Evolutionary conservation across 352 stramenopile species (phyloP), one percentile per base, ranked within the genome.

Genomic region (Sclerospora graminicola): DNA sequence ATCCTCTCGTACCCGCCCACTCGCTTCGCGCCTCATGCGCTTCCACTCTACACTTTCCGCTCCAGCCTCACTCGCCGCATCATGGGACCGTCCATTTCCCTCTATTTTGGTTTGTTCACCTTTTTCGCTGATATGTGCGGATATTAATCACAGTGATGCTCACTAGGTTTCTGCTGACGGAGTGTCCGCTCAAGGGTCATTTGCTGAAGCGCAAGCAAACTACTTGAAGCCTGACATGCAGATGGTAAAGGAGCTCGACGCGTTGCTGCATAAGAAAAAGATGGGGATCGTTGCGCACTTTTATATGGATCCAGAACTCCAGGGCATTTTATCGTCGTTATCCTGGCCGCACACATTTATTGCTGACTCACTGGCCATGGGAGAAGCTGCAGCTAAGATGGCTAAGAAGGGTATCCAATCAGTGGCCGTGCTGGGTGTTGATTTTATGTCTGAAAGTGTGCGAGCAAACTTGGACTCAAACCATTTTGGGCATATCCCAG

Each of bases 241-340:
- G 8, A 60, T 87, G 10, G 93, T 98, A 11, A 69, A 83, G 41
- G 66, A 89, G 24, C 59, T 98, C 3, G 71, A 96, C 23, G 68
- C 75, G 48, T 57, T 86, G 39, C 64, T 98, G 13, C 60, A 93
- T 30, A 63, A 82, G 21, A 92, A 94, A 49, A 96, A 98, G 45
- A 95, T 97, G 67, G 92, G 94, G 36, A 91, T 98, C 48, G 94
- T 98, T 18, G 94, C 94, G 14, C 95, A 98, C 45, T 98, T 97
- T 56, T 98, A 98, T 75, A 98, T 98, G 95, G 95, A 98, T 71
- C 91, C 96, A 1, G 95, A 98, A 70, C 69, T 98, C 20, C 92
- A 98, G 57, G 84, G 84, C 40, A 69, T 90, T 11, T 48, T 95
- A 4, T 85, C 80, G 41, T 80, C 80, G 32, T 61, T 95, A 3